Percentiles rank a stretch among this genome's conserved stretches.
Evolutionary conservation across 1,284 basidiomycete genomes (phyloP).

Genomic region (Mycena citricolor): DNA sequence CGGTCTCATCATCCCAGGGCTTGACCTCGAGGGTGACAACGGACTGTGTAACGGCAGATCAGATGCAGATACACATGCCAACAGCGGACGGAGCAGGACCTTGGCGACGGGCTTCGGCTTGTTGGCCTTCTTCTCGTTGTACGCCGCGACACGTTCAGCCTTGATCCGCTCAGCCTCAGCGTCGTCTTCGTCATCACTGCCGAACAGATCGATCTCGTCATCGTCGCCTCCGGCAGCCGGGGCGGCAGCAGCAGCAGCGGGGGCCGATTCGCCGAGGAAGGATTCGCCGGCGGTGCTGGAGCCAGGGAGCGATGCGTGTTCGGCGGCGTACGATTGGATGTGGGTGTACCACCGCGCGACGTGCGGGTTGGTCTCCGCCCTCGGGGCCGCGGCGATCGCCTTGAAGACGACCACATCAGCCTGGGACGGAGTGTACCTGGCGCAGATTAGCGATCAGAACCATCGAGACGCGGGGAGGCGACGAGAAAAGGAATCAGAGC

Average conservation of each 20-base stretch:
- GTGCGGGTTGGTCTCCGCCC: conserved; percentile 72
- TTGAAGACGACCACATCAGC: conserved; percentile 96
- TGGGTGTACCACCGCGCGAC: conserved; percentile 93
- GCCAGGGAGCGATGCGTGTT: conserved; percentile 79
- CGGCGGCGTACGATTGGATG: conserved; percentile 83
- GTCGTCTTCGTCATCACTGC: conserved; percentile 89
- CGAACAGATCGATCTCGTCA: conserved; percentile 92
- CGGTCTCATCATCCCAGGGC: conserved; percentile 99
- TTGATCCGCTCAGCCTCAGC: conserved; percentile 94
- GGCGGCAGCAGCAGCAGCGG: conserved; percentile 42
- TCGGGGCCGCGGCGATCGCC: conserved; percentile 63
- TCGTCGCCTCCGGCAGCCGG: conserved; percentile 80
- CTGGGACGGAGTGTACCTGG: conserved; percentile 91
- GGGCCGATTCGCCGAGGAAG: conserved; percentile 54
- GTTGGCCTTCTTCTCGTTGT: conserved; percentile 90
- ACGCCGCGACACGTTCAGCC: conserved; percentile 92
- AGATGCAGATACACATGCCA: conserved; percentile 3
- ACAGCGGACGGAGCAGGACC: conserved; percentile 44
- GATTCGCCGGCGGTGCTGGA: conserved; percentile 82
- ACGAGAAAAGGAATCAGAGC: conserved; percentile 52
- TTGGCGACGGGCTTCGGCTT: conserved; percentile 92
- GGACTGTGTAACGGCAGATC: conserved; percentile 53
- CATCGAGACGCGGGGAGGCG: conserved; percentile 11
- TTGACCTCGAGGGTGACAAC: conserved; percentile 97
- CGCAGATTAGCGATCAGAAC: conserved; percentile 20